A percentile compares a stretch with the other conserved stretches of the same genome.
These are phyloP conservation scores for Lactarius akahatsu DNA, from an alignment of 768 basidiomycete species.

Conservation along the genomic window DNA sequence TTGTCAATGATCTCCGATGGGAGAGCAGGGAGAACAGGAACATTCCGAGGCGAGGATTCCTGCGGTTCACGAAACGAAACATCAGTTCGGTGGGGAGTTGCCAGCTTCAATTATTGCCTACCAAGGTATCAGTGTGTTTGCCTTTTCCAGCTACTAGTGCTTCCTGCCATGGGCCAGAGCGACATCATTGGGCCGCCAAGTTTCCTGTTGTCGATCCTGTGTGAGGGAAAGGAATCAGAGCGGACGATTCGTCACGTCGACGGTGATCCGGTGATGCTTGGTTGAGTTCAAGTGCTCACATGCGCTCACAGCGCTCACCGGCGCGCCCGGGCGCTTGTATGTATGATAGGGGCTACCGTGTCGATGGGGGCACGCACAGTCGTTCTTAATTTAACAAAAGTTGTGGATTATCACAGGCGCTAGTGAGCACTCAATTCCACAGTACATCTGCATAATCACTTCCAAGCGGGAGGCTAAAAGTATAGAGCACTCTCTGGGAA, in stretches of 20 bases:
- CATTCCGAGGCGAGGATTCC: background rate
- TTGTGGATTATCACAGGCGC: too few species aligned
- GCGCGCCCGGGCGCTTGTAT: conserved; percentile 40
- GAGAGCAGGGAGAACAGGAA: conserved; percentile 4
- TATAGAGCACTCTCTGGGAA: background rate
- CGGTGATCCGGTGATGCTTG: too few species aligned
- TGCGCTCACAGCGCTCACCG: too few species aligned
- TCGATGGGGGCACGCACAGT: too few species aligned
- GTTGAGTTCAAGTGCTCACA: too few species aligned
- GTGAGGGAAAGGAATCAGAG: too few species aligned
- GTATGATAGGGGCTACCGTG: background rate
- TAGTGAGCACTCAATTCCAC: too few species aligned
- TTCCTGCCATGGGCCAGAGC: background rate
- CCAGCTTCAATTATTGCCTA: background rate
- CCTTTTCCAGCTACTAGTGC: too few species aligned
- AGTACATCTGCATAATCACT: background rate
- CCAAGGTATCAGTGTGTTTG: background rate
- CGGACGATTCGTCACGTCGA: too few species aligned
- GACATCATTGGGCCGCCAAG: conserved; percentile 1
- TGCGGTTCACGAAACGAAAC: background rate
- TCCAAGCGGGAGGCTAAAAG: background rate
- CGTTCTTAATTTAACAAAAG: too few species aligned
- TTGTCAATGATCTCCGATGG: conserved; percentile 11
- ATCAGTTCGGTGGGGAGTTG: background rate
- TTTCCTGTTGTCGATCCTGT: background rate